phyloP scores from a whole-genome alignment of 768 basidiomycete species.

The Serpula lacrymans region DNA sequence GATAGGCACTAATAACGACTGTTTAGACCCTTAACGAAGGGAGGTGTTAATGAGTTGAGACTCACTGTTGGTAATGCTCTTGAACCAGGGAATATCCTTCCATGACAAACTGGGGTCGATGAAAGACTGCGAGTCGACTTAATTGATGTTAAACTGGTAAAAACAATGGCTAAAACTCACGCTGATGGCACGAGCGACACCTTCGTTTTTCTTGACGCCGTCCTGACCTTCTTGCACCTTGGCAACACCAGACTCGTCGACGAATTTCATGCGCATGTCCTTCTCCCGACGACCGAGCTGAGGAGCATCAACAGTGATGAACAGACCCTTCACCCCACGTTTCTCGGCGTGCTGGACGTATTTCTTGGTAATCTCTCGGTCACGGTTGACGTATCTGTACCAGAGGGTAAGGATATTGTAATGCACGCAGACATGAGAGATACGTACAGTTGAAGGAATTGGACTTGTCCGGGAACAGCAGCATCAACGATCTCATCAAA shows the following conservation, averaged over 20 bases:
- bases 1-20: slow-evolving; percentile 45
- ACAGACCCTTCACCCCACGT: slow-evolving; percentile 83
- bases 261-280: slow-evolving; percentile 96
- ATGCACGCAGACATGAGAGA: neutral
- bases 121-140: slow-evolving; percentile 56
- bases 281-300: slow-evolving; percentile 88
- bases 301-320: slow-evolving; percentile 94
- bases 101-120: slow-evolving; percentile 87
- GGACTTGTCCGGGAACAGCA: slow-evolving; percentile 68
- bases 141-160: neutral
- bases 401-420: neutral
- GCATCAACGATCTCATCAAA: slow-evolving; percentile 92
- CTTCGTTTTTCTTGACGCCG: slow-evolving; percentile 71
- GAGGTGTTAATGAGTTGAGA: too few species aligned
- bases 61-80: slow-evolving; percentile 54
- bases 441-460: slow-evolving; percentile 77
- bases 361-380: slow-evolving; percentile 75
- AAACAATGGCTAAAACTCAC: slow-evolving; percentile 33
- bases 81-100: slow-evolving; percentile 72
- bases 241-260: slow-evolving; percentile 46
- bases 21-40: neutral
- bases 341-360: slow-evolving; percentile 84
- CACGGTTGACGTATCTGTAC: slow-evolving; percentile 81
- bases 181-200: slow-evolving; percentile 86
- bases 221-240: slow-evolving; percentile 15